These are phyloP conservation scores for Terana coerulea DNA, from an alignment of 768 basidiomycete species.

Conservation along the genomic window DNA sequence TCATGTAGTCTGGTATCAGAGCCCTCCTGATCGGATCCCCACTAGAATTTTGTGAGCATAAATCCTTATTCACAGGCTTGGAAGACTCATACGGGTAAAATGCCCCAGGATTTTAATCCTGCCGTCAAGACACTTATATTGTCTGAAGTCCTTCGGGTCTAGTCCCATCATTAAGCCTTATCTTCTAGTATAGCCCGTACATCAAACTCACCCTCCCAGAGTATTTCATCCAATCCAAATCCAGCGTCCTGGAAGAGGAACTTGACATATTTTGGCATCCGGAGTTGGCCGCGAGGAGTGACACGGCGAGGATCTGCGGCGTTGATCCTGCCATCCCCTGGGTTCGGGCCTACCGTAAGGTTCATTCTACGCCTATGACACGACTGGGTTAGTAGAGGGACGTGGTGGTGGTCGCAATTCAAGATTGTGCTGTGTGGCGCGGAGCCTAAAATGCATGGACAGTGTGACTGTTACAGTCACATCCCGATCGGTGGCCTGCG, in stretches of 20 bases:
- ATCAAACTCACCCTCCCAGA: constrained; percentile 7
- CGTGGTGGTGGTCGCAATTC: no score
- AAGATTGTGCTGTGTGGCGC: no score
- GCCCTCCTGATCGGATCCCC: no score
- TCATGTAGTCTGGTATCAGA: no score
- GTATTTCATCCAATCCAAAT: constrained; percentile 6
- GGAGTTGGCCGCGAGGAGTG: constrained; percentile 1
- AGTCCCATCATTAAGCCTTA: neutral
- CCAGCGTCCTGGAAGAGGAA: constrained; percentile 6
- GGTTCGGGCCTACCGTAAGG: no score
- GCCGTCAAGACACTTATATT: neutral
- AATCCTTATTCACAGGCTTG: no score
- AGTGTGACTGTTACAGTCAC: no score
- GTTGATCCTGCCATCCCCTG: neutral
- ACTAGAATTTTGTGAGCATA: no score
- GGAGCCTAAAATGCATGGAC: no score
- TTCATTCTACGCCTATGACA: no score
- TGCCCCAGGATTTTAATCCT: constrained; percentile 7
- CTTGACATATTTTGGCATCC: constrained; percentile 7
- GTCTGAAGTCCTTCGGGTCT: constrained; percentile 5
- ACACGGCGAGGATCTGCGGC: neutral
- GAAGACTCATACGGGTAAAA: constrained; percentile 6
- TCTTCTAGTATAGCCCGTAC: neutral
- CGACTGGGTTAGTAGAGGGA: no score
- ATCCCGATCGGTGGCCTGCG: no score